Evolutionary conservation across 2,329 filamentous ascomycete species (phyloP).

Genomic region (Ophiostoma sp.): DNA sequence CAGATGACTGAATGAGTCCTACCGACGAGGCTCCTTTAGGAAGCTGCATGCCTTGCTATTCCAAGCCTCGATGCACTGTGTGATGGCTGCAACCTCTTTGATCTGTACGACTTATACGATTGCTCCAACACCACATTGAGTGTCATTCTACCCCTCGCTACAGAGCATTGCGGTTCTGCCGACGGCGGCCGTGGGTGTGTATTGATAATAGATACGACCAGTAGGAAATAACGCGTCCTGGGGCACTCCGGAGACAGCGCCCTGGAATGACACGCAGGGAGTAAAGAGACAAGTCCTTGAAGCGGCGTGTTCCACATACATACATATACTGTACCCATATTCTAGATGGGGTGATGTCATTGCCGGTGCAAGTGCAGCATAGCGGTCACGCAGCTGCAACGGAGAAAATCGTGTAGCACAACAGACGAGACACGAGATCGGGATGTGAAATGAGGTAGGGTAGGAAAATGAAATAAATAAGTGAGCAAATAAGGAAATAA

Average conservation of each 20-base stretch:
- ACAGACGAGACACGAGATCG: conserved; percentile 1
- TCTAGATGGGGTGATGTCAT: not conserved
- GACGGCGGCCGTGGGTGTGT: not conserved
- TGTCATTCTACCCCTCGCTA: not conserved
- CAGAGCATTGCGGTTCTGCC: not conserved
- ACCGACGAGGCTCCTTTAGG: conserved; percentile 7
- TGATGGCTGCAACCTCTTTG: not conserved
- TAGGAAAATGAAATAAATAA: not conserved
- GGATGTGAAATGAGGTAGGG: not conserved
- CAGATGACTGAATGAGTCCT: not conserved
- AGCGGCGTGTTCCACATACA: conserved; percentile 1
- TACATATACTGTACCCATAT: not conserved
- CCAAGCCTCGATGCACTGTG: not conserved
- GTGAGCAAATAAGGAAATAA: too few species aligned
- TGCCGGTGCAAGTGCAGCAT: not conserved
- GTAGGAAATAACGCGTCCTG: not conserved
- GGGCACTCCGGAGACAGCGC: conserved; percentile 2
- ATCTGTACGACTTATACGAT: not conserved
- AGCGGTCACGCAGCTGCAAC: conserved; percentile 6
- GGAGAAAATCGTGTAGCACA: conserved; percentile 3
- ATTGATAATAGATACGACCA: not conserved
- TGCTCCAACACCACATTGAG: too few species aligned
- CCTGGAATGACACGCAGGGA: not conserved
- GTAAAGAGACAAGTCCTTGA: not conserved
- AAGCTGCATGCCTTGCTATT: not conserved